Conservation (phyloP, 2,329 filamentous ascomycete genomes). For the Exophiala sp. region DNA sequence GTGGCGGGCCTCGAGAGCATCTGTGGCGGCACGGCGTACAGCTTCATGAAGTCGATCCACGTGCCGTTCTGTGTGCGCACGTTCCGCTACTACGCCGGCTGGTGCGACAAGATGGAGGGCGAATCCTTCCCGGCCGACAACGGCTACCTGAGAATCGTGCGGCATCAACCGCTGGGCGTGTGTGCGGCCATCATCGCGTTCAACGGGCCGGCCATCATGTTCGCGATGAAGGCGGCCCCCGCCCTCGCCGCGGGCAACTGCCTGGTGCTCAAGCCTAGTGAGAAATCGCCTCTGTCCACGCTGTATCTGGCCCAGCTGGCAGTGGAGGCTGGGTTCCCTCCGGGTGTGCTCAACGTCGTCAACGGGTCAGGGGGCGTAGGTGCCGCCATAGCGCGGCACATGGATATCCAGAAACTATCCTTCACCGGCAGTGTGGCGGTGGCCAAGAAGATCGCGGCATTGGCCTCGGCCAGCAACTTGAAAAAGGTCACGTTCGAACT, state of each 20-base stretch:
- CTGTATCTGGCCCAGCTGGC: background rate
- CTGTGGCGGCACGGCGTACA: background rate
- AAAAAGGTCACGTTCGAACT: constrained; percentile 59
- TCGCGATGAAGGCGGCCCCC: background rate
- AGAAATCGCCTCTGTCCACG: background rate
- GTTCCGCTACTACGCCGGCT: background rate
- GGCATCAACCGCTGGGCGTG: background rate
- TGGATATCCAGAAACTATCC: background rate
- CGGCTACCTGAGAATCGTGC: background rate
- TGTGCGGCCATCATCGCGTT: background rate
- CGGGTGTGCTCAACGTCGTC: background rate
- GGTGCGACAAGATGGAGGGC: background rate
- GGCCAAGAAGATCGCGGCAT: background rate
- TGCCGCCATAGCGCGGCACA: background rate
- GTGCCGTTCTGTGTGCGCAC: background rate
- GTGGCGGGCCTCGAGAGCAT: constrained; percentile 40
- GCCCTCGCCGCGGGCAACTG: background rate
- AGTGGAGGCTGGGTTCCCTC: background rate
- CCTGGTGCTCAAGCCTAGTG: background rate
- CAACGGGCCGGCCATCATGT: background rate
- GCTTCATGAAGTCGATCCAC: background rate
- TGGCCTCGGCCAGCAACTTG: constrained; percentile 33
- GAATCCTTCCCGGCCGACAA: background rate
- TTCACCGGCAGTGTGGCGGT: background rate
- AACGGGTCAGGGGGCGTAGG: background rate